Evolutionary conservation across 2,329 filamentous ascomycete species (phyloP).

Genomic region (Clarireedia hainanense): DNA sequence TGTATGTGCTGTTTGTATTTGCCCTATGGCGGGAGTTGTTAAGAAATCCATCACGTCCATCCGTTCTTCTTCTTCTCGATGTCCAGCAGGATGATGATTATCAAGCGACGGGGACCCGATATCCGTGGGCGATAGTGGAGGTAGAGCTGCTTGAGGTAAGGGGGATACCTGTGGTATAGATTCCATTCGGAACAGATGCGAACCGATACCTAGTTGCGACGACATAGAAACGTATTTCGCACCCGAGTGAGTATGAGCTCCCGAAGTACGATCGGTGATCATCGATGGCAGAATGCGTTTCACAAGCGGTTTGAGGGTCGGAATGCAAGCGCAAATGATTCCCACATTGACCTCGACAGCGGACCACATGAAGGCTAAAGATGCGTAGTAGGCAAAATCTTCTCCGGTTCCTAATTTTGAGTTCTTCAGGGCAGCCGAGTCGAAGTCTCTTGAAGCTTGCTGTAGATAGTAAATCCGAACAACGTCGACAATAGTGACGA

Average conservation of each 20-base stretch:
- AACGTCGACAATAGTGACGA: conserved; percentile 82
- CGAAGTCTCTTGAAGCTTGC: conserved; percentile 27
- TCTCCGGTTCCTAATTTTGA: conserved; percentile 38
- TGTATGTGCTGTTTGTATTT: conserved; percentile 11
- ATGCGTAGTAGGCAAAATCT: conserved; percentile 66
- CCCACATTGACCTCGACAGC: conserved; percentile 86
- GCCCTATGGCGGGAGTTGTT: conserved; percentile 16
- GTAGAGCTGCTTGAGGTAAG: neutral
- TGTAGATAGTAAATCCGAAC: conserved; percentile 87
- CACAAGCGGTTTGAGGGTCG: conserved; percentile 80
- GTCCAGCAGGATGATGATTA: conserved; percentile 8
- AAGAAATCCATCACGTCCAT: conserved; percentile 25
- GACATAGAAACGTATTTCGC: conserved; percentile 15
- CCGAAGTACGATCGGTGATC: conserved; percentile 17
- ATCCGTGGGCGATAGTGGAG: neutral
- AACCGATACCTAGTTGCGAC: conserved; percentile 11
- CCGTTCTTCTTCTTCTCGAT: conserved; percentile 14
- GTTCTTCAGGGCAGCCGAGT: conserved; percentile 5
- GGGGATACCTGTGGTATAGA: neutral
- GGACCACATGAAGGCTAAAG: conserved; percentile 87
- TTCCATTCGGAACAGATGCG: neutral
- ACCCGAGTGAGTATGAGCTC: neutral
- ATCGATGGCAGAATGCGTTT: conserved; percentile 34
- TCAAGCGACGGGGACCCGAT: conserved; percentile 8
- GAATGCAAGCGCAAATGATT: conserved; percentile 87